These are phyloP conservation scores for Bacidia rubella DNA, from an alignment of 495 filamentous ascomycete genomes.

Conservation along the genomic window DNA sequence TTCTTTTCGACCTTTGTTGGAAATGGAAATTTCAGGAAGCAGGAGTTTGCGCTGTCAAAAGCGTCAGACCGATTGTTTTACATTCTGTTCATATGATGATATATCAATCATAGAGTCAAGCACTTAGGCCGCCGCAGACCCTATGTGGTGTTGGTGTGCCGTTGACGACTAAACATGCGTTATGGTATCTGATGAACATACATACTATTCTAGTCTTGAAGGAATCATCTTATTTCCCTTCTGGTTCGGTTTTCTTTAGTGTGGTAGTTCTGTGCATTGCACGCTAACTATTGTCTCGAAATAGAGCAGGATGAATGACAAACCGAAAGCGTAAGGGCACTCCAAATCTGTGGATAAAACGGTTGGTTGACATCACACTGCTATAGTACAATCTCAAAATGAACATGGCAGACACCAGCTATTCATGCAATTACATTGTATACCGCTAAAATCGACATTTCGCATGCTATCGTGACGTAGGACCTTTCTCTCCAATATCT, in stretches of 20 bases:
- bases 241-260: too few species aligned
- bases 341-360: too few species aligned
- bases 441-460: not conserved
- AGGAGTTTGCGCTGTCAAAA: constrained; percentile 52
- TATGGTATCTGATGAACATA: constrained; percentile 84
- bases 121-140: constrained; percentile 56
- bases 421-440: too few species aligned
- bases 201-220: not conserved
- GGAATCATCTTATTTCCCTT: not conserved
- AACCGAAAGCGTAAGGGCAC: too few species aligned
- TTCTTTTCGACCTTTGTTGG: not conserved
- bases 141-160: constrained; percentile 38
- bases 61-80: constrained; percentile 40
- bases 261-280: too few species aligned
- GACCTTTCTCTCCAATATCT: constrained; percentile 1
- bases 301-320: too few species aligned
- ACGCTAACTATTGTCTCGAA: too few species aligned
- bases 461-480: not conserved
- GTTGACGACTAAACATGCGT: constrained; percentile 64
- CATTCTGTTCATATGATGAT: constrained; percentile 89
- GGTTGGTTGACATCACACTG: too few species aligned
- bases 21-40: too few species aligned
- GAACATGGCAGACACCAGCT: too few species aligned
- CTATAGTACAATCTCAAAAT: too few species aligned
- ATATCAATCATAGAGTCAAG: constrained; percentile 98